Evolutionary conservation across 2,329 filamentous ascomycete genomes (phyloP).

Genomic region (Pseudocercospora pini-densiflorae): DNA sequence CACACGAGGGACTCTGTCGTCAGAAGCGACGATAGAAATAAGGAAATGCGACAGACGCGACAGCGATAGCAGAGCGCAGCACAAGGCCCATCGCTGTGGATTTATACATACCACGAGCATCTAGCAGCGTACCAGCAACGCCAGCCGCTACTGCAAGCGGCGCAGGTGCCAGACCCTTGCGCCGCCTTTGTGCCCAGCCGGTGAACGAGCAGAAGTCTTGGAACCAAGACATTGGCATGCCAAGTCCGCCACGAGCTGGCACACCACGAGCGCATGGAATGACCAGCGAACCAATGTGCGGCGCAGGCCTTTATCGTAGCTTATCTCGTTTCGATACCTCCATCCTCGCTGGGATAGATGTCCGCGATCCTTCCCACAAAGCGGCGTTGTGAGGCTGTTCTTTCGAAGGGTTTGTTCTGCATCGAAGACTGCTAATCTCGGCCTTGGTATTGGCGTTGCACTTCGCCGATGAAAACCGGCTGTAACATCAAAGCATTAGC

Average conservation of each 20-base stretch:
- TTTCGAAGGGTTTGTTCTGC: not conserved
- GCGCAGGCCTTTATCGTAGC: slow-evolving; percentile 20
- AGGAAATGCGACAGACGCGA: slow-evolving; percentile 2
- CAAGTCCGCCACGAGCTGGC: slow-evolving; percentile 13
- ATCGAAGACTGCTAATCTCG: slow-evolving; percentile 15
- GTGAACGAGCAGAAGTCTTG: slow-evolving; percentile 15
- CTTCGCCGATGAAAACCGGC: slow-evolving; percentile 17
- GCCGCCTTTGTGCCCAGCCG: slow-evolving; percentile 16
- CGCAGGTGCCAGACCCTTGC: slow-evolving; percentile 14
- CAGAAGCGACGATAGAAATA: not conserved
- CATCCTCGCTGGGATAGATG: slow-evolving; percentile 24
- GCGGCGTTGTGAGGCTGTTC: slow-evolving; percentile 2
- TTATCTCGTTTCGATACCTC: slow-evolving; percentile 25
- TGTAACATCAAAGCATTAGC: slow-evolving; percentile 13
- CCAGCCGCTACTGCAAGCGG: slow-evolving; percentile 17
- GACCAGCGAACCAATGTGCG: slow-evolving; percentile 24
- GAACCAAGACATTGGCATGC: slow-evolving; percentile 20
- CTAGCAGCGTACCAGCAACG: slow-evolving; percentile 14
- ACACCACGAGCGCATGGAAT: slow-evolving; percentile 6
- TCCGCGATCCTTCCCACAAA: slow-evolving; percentile 20
- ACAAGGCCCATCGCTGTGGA: not conserved
- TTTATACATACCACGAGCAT: slow-evolving; percentile 17
- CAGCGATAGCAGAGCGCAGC: not conserved
- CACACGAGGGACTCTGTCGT: slow-evolving; percentile 3
- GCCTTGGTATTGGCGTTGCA: slow-evolving; percentile 22